Percentiles rank a stretch among this genome's conserved stretches.
Conservation (phyloP, 257 asterid genomes). For the Rehmannia glutinosa region DNA sequence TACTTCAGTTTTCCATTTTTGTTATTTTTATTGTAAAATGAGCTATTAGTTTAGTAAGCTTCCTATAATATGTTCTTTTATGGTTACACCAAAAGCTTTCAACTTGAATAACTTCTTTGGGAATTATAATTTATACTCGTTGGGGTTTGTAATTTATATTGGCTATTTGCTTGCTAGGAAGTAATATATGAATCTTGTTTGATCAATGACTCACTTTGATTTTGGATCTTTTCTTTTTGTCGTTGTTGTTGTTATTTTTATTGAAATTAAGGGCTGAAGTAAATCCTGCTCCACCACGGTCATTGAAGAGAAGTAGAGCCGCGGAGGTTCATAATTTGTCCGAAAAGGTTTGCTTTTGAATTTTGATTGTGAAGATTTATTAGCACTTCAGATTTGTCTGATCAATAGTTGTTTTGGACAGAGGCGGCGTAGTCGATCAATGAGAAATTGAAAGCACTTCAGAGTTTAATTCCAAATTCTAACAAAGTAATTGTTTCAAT, state of each 20-base stretch:
- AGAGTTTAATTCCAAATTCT: constrained; percentile 87
- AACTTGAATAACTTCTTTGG: no score
- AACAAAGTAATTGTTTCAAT: constrained; percentile 44
- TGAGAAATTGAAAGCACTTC: constrained; percentile 93
- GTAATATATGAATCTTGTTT: neutral
- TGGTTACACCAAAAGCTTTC: no score
- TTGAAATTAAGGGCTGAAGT: constrained; percentile 54
- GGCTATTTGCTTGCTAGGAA: neutral
- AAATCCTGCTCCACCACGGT: constrained; percentile 46
- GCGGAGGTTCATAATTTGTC: constrained; percentile 93
- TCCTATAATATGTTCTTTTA: no score
- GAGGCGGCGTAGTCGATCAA: constrained; percentile 98
- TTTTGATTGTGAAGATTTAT: constrained; percentile 3
- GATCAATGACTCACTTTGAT: neutral
- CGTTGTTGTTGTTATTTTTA: neutral
- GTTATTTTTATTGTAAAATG: no score
- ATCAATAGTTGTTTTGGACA: constrained; percentile 29
- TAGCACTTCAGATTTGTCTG: constrained; percentile 13
- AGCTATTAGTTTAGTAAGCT: no score
- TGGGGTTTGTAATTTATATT: neutral
- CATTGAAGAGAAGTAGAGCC: constrained; percentile 89
- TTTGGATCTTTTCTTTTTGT: neutral
- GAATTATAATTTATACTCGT: neutral
- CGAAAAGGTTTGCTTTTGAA: constrained; percentile 61
- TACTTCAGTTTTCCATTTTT: no score